A percentile compares a stretch with the other conserved stretches of the same genome.
Evolutionary conservation across 805 yeast species (phyloP).

Genomic region (Sungouiella thailandica): DNA sequence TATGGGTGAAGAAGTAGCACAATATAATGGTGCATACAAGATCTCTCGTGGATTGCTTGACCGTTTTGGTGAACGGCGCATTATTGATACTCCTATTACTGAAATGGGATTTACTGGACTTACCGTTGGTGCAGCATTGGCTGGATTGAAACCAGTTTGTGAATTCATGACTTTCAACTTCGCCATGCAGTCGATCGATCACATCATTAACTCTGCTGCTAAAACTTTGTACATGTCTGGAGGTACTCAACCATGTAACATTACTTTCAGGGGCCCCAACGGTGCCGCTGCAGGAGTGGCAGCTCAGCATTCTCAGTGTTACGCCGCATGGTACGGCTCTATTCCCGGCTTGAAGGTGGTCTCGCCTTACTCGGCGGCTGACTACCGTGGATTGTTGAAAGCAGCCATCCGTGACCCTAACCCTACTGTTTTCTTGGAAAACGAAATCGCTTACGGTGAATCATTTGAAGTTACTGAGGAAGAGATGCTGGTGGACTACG

Average conservation of each 20-base stretch:
- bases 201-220: conserved; percentile 97
- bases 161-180: conserved; percentile 99
- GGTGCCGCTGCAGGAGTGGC: conserved; percentile 99
- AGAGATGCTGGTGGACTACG: conserved; percentile 81
- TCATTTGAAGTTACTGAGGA: conserved; percentile 86
- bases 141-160: conserved; percentile 92
- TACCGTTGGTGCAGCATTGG: conserved; percentile 93
- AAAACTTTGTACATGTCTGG: conserved; percentile 99
- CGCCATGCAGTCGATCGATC: conserved; percentile 99
- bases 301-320: conserved; percentile 99
- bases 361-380: conserved; percentile 94
- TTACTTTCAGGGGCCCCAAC: conserved; percentile 98
- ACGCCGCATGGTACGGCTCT: conserved; percentile 95
- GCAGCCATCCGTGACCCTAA: conserved; percentile 98
- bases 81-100: conserved; percentile 95
- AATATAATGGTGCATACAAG: conserved; percentile 98
- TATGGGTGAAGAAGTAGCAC: conserved; percentile 99
- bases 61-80: conserved; percentile 90
- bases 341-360: conserved; percentile 97
- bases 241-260: conserved; percentile 95
- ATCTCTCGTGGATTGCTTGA: conserved; percentile 93
- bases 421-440: conserved; percentile 93
- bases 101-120: conserved; percentile 98
- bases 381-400: conserved; percentile 90
- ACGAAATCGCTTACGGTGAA: conserved; percentile 93